These are phyloP conservation scores for Dipodascus geniculatus DNA, from an alignment of 805 yeast species.

Conservation along the genomic window DNA sequence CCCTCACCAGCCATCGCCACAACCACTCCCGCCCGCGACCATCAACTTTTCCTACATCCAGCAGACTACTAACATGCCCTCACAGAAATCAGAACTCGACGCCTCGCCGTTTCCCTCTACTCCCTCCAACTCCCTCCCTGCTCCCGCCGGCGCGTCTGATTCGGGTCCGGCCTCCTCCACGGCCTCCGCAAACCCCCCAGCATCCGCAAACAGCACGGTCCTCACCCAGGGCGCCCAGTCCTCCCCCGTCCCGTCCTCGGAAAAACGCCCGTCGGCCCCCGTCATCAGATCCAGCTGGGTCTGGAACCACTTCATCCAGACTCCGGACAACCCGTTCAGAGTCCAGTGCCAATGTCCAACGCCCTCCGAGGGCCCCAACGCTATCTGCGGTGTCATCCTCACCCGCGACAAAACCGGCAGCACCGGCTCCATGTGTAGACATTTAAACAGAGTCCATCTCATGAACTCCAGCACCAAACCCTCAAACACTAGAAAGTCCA, in stretches of 20 bases:
- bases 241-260: not conserved
- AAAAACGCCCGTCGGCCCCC: not conserved
- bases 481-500: not conserved
- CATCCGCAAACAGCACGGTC: not conserved
- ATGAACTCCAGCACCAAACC: not conserved
- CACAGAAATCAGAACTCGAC: not conserved
- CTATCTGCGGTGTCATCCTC: not conserved
- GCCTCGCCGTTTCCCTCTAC: not conserved
- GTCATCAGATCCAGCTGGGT: slow-evolving; percentile 2
- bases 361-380: not conserved
- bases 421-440: slow-evolving; percentile 1
- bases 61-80: not conserved
- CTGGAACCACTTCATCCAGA: not conserved
- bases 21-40: not conserved
- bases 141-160: not conserved
- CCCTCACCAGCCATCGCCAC: not conserved
- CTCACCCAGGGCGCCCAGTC: not conserved
- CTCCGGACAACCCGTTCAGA: not conserved
- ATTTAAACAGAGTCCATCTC: slow-evolving; percentile 1
- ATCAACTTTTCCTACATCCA: not conserved
- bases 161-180: not conserved
- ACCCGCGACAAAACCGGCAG: slow-evolving; percentile 2
- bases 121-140: not conserved
- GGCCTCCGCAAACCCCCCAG: not conserved
- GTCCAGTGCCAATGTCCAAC: not conserved